These are phyloP conservation scores for Punctularia strigosozonata DNA, from an alignment of 768 basidiomycete genomes.

Conservation along the genomic window DNA sequence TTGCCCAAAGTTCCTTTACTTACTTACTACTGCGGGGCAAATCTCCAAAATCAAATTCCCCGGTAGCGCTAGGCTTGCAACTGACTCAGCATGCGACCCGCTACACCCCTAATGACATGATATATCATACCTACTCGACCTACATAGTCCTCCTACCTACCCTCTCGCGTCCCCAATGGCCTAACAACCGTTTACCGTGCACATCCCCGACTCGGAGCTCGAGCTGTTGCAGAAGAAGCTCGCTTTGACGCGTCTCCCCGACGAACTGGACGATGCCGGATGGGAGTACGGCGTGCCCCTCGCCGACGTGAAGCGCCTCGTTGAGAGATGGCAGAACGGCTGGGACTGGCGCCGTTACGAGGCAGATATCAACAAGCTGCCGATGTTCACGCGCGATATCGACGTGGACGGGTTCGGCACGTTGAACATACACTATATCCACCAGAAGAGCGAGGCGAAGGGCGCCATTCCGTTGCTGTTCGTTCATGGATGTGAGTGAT, in stretches of 20 bases:
- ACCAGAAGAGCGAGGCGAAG: slow-evolving; percentile 26
- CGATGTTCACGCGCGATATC: slow-evolving; percentile 7
- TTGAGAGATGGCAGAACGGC: slow-evolving; percentile 2
- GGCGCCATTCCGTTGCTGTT: slow-evolving; percentile 42
- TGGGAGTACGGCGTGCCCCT: slow-evolving; percentile 8
- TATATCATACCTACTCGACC: no score
- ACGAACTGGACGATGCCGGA: slow-evolving; percentile 5
- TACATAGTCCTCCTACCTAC: no score
- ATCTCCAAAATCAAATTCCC: no score
- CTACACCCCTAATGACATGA: no score
- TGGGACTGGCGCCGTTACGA: slow-evolving; percentile 7
- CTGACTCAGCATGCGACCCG: no score
- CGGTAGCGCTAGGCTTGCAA: no score
- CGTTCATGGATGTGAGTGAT: slow-evolving; percentile 40
- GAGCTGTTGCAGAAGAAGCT: slow-evolving; percentile 1
- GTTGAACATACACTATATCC: slow-evolving; percentile 41
- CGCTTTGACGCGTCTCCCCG: slow-evolving; percentile 2
- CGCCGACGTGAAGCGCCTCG: slow-evolving; percentile 4
- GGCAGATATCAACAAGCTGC: slow-evolving; percentile 2
- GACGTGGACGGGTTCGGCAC: slow-evolving; percentile 8
- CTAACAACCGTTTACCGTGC: slow-evolving; percentile 2
- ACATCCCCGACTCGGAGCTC: slow-evolving; percentile 1
- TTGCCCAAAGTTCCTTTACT: no score
- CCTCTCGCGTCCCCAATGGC: no score
- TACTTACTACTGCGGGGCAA: no score